Percentiles rank a stretch among this genome's conserved stretches.
phyloP scores from a whole-genome alignment of 2,329 filamentous ascomycete genomes.

The Camillea tinctor region DNA sequence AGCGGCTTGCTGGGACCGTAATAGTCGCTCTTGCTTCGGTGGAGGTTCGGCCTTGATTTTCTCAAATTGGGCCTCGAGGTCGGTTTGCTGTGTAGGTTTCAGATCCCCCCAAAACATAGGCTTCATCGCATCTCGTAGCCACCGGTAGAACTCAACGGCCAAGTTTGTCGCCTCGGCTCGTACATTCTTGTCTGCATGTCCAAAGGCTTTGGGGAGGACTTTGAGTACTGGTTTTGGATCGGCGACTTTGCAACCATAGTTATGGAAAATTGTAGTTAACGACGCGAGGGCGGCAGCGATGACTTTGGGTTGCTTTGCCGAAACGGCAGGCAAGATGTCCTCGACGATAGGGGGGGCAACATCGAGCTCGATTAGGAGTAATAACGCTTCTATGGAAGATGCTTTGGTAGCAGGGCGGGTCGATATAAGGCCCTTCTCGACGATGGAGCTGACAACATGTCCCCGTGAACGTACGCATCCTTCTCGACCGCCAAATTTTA shows the following conservation, averaged over 20 bases:
- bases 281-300: conserved; percentile 46
- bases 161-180: conserved; percentile 89
- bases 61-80: conserved; percentile 92
- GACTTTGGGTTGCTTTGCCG: conserved; percentile 41
- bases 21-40: conserved; percentile 85
- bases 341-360: conserved; percentile 83
- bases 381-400: conserved; percentile 78
- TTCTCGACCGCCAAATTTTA: conserved; percentile 84
- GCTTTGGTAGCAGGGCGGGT: conserved; percentile 87
- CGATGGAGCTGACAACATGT: conserved; percentile 72
- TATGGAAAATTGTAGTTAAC: conserved; percentile 82
- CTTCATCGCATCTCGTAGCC: conserved; percentile 97
- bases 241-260: conserved; percentile 89
- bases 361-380: conserved; percentile 89
- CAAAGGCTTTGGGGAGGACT: conserved; percentile 82
- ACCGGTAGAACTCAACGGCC: conserved; percentile 91
- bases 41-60: conserved; percentile 82
- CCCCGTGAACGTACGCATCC: conserved; percentile 75
- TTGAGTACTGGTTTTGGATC: conserved; percentile 93
- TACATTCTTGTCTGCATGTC: conserved; percentile 97
- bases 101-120: conserved; percentile 95
- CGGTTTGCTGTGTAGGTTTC: conserved; percentile 92
- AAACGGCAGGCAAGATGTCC: conserved; percentile 65
- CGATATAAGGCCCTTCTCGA: conserved; percentile 87
- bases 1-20: conserved; percentile 86